These are phyloP conservation scores for Aspergillus glaucus DNA, from an alignment of 2,329 filamentous ascomycete species.

Conservation along the genomic window DNA sequence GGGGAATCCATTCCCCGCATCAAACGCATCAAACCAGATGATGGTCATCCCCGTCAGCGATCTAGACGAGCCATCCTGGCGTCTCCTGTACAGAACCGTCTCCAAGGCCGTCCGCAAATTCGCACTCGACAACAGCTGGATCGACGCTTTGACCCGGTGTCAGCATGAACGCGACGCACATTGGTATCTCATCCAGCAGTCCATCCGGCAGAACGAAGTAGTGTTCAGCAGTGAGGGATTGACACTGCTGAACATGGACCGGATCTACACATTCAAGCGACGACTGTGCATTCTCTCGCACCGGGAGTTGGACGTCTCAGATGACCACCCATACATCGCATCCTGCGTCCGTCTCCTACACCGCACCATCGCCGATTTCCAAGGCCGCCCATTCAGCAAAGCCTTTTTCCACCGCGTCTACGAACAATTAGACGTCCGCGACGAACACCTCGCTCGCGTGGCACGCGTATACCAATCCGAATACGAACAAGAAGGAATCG, in stretches of 20 bases:
- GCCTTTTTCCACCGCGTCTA: constrained; percentile 40
- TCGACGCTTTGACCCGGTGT: constrained; percentile 30
- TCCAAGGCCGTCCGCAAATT: constrained; percentile 33
- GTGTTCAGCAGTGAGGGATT: constrained; percentile 40
- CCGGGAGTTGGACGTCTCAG: background rate
- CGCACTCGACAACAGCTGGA: constrained; percentile 34
- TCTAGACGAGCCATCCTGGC: constrained; percentile 25
- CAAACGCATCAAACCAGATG: constrained; percentile 32
- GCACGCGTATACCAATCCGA: constrained; percentile 28
- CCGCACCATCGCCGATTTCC: constrained; percentile 35
- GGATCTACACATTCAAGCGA: constrained; percentile 41
- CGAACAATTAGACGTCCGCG: constrained; percentile 34
- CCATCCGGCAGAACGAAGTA: constrained; percentile 40
- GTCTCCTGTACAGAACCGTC: constrained; percentile 27
- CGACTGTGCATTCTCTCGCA: constrained; percentile 34
- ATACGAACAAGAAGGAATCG: constrained; percentile 34
- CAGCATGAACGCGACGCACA: constrained; percentile 30
- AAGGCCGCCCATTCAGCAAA: constrained; percentile 38
- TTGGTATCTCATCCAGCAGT: constrained; percentile 37
- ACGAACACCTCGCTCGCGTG: constrained; percentile 32
- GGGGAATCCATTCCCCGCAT: constrained; percentile 34
- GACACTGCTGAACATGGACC: constrained; percentile 39
- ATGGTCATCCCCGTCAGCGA: constrained; percentile 32
- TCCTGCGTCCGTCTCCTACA: constrained; percentile 37
- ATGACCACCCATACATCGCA: constrained; percentile 27